Base-by-base conservation (phyloP, 1,284 basidiomycete genomes). In the Erythrobasidium hasegawianum region DNA sequence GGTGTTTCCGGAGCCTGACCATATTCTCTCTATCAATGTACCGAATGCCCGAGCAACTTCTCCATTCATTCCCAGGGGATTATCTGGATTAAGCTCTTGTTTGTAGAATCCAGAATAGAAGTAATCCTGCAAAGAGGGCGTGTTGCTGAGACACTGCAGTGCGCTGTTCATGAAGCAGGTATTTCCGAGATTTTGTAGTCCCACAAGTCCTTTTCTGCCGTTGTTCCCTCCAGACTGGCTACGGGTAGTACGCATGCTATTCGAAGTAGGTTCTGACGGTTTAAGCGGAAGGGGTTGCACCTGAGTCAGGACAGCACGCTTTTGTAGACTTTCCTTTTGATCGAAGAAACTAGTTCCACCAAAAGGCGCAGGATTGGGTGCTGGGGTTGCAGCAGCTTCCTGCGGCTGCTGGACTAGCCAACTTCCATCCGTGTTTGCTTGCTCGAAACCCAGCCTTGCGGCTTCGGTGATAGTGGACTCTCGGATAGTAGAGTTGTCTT, bases 61-160 rank as follows among this genome's bases (percentile, higher is more conserved):
- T 16, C 96, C 96, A 39, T 87, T 84, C 93, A 97, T 98, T 20
- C 94, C 95, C 18, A 98, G 85, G 2, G 95, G 95, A 77, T 98
- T 98, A 73, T 91, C 89, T 1, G 85, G 84, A 75, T 99, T 98
- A 59, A 98, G 84, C 77, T 98, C 96, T 47, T 86, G 82, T 72
- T 84, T 80, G 77, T 86, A 97, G 8, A 94, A 86, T 11, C 88
- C 90, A 59, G 84, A 88, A 29, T 93, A 80, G 79, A 99, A 98
- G 79, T 98, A 98, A 60, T 95, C 87, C 20, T 86, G 85, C 14
- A 99, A 82, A 75, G 97, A 93, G 61, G 86, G 83, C 16, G 88
- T 92, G 76, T 98, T 97, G 61, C 87, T 88, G 54, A 98, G 84
- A 78, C 96, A 98, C 77, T 98, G 95, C 4, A 97, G 82, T 0